Conservation (phyloP, 2,329 filamentous ascomycete species). For the Aspergillus melleus region DNA sequence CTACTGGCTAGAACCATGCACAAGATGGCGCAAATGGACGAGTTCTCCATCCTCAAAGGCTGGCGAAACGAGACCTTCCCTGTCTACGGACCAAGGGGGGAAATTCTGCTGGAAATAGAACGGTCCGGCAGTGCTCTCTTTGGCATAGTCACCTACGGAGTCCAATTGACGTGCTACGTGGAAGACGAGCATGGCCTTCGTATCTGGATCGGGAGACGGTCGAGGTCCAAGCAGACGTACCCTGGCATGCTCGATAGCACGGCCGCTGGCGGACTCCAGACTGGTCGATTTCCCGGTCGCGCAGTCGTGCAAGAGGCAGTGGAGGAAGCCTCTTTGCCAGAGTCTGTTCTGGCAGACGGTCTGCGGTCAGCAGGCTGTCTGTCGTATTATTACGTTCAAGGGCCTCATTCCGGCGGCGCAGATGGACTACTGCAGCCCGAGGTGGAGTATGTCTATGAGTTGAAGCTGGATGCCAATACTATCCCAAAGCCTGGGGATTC, state of each 20-base stretch:
- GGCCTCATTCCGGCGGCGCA: constrained; percentile 11
- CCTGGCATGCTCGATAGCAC: constrained; percentile 31
- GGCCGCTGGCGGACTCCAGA: constrained; percentile 21
- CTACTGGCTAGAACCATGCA: neutral
- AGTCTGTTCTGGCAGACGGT: neutral
- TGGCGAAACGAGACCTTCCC: constrained; percentile 46
- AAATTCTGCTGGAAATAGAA: constrained; percentile 45
- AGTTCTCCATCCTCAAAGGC: neutral
- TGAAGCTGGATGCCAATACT: constrained; percentile 25
- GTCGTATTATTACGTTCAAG: constrained; percentile 12
- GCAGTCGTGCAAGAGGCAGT: constrained; percentile 27
- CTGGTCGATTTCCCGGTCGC: constrained; percentile 22
- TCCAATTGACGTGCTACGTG: constrained; percentile 44
- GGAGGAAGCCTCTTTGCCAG: constrained; percentile 19
- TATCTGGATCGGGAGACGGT: constrained; percentile 30
- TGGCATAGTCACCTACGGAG: constrained; percentile 45
- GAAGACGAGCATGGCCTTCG: constrained; percentile 7
- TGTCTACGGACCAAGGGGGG: constrained; percentile 40
- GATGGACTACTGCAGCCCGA: constrained; percentile 28
- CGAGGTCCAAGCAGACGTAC: constrained; percentile 28
- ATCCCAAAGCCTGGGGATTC: constrained; percentile 26
- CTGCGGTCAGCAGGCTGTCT: neutral
- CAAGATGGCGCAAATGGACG: neutral
- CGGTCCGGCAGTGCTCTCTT: constrained; percentile 43
- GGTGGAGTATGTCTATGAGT: constrained; percentile 35